phyloP scores from a whole-genome alignment of 768 basidiomycete genomes.

The Lactarius indigo region DNA sequence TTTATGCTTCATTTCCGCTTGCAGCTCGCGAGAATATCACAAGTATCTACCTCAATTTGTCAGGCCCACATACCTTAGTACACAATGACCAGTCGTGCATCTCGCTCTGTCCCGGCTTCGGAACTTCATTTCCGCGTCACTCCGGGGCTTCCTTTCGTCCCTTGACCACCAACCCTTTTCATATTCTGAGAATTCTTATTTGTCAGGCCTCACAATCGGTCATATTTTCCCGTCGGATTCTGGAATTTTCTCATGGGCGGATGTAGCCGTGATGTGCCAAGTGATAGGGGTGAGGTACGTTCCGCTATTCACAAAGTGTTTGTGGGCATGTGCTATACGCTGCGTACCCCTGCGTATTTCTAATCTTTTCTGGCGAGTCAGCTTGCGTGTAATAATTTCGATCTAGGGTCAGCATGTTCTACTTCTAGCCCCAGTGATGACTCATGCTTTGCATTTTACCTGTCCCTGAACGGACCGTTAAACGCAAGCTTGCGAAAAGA shows the following conservation, averaged over 20 bases:
- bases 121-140: slow-evolving; percentile 19
- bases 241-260: slow-evolving; percentile 16
- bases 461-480: neutral
- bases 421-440: neutral
- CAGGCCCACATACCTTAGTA: slow-evolving; percentile 6
- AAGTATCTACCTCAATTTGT: slow-evolving; percentile 18
- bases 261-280: slow-evolving; percentile 13
- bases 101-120: slow-evolving; percentile 11
- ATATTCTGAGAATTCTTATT: neutral
- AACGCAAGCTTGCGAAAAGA: neutral
- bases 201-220: slow-evolving; percentile 10
- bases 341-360: neutral
- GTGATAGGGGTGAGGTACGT: slow-evolving; percentile 14
- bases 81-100: slow-evolving; percentile 10
- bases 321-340: slow-evolving; percentile 4
- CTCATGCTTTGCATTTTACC: too few species aligned
- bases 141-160: neutral
- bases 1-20: slow-evolving; percentile 21
- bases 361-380: neutral
- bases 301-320: slow-evolving; percentile 9
- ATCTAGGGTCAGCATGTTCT: neutral
- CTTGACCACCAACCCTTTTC: slow-evolving; percentile 3
- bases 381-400: neutral
- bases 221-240: slow-evolving; percentile 9
- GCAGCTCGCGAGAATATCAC: slow-evolving; percentile 20